Percentiles rank a stretch among this genome's conserved stretches.
These are phyloP conservation scores for Cytospora mali DNA, from an alignment of 2,329 filamentous ascomycete genomes.

Conservation along the genomic window DNA sequence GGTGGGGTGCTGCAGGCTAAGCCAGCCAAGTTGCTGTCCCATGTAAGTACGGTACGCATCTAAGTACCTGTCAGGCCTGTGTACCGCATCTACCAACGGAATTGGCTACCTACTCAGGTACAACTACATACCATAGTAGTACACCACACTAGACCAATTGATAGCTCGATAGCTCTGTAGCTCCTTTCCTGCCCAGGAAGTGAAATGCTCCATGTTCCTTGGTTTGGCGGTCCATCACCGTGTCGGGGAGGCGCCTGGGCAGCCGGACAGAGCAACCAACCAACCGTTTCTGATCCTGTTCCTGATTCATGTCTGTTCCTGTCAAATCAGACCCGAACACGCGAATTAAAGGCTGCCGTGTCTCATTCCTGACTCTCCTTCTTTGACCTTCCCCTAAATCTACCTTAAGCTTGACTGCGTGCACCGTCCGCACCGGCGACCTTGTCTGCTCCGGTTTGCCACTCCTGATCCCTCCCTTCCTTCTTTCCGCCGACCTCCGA, in stretches of 20 bases:
- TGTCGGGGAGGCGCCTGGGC: background rate
- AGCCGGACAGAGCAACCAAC: background rate
- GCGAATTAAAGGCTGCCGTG: background rate
- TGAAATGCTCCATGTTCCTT: too few relatives aligned
- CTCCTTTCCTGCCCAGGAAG: background rate
- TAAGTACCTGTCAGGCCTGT: too few relatives aligned
- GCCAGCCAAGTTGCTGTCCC: too few relatives aligned
- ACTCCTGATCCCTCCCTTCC: constrained; percentile 1
- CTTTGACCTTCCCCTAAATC: too few relatives aligned
- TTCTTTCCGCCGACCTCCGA: constrained; percentile 8
- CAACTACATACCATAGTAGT: too few relatives aligned
- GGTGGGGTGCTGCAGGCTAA: too few relatives aligned
- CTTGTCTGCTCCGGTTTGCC: constrained; percentile 17
- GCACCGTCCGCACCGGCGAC: constrained; percentile 13
- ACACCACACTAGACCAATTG: too few relatives aligned
- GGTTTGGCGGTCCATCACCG: too few relatives aligned
- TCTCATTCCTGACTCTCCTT: background rate
- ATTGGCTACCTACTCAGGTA: too few relatives aligned
- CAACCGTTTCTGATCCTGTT: constrained; percentile 5
- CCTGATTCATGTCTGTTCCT: background rate
- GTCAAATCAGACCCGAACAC: constrained; percentile 17
- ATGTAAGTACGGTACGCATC: too few relatives aligned
- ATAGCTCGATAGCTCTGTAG: background rate
- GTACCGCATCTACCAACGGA: too few relatives aligned
- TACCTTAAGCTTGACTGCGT: background rate